phyloP scores from a whole-genome alignment of 495 filamentous ascomycete genomes.

The Entonaema liquescens region DNA sequence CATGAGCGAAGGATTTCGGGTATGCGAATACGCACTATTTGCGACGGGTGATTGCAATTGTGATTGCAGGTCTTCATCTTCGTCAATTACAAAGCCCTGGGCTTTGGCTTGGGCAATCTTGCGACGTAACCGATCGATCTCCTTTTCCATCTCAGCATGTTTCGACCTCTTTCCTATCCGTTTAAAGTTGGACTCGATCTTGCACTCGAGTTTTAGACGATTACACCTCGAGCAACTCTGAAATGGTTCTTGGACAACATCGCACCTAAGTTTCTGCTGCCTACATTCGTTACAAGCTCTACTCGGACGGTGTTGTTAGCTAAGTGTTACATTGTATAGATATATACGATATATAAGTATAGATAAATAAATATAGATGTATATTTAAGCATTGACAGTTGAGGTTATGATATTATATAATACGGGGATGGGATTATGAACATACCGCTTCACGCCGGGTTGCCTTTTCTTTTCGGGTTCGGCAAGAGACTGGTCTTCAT shows the following conservation, averaged over 20 bases:
- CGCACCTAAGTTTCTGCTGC: slow-evolving; percentile 93
- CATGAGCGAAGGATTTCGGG: slow-evolving; percentile 69
- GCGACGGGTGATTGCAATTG: slow-evolving; percentile 65
- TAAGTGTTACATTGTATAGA: background rate
- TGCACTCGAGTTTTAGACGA: slow-evolving; percentile 85
- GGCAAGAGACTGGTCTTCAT: slow-evolving; percentile 66
- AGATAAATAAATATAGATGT: slow-evolving; percentile 7
- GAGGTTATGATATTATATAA: background rate
- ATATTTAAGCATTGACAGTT: background rate
- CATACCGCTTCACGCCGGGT: slow-evolving; percentile 75
- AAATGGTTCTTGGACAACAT: slow-evolving; percentile 88
- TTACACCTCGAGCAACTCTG: slow-evolving; percentile 82
- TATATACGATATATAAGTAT: slow-evolving; percentile 11
- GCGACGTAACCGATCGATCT: slow-evolving; percentile 67
- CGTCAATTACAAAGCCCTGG: slow-evolving; percentile 60
- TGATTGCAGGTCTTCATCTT: slow-evolving; percentile 61
- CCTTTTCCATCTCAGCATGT: slow-evolving; percentile 93
- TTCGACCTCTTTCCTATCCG: slow-evolving; percentile 89
- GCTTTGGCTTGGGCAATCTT: slow-evolving; percentile 58
- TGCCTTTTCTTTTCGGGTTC: slow-evolving; percentile 71
- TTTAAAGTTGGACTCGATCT: slow-evolving; percentile 94
- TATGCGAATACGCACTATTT: slow-evolving; percentile 65
- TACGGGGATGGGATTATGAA: slow-evolving; percentile 10
- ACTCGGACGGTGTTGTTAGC: slow-evolving; percentile 18
- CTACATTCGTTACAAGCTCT: slow-evolving; percentile 91